Percentiles rank a stretch among this genome's conserved stretches.
Evolutionary conservation across 805 yeast genomes (phyloP).

Genomic region (Saccharomycopsis babjevae): DNA sequence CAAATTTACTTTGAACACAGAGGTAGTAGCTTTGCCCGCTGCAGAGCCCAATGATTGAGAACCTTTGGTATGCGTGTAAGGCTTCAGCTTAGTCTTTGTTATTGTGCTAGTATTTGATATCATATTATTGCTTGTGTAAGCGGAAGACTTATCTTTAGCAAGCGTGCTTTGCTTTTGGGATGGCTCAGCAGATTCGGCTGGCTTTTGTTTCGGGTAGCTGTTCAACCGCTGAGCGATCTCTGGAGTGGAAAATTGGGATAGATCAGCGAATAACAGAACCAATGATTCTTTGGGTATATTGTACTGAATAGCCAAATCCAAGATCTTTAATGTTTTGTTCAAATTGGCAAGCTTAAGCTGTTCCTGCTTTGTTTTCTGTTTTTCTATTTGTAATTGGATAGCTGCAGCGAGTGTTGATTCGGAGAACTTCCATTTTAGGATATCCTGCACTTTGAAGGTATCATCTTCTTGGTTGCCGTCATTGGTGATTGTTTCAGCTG

Average conservation of each 20-base stretch:
- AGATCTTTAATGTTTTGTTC: conserved; percentile 49
- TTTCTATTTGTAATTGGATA: conserved; percentile 33
- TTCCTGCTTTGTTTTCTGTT: conserved; percentile 76
- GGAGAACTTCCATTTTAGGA: conserved; percentile 8
- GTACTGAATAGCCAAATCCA: conserved; percentile 50
- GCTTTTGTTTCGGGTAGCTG: not conserved
- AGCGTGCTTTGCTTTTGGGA: not conserved
- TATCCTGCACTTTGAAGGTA: not conserved
- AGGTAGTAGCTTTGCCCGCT: conserved; percentile 23
- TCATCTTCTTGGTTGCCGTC: not conserved
- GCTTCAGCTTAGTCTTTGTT: not conserved
- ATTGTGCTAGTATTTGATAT: not conserved
- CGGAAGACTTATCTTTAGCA: not conserved
- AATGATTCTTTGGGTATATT: conserved; percentile 58
- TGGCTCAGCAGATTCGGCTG: not conserved
- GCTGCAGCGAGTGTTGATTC: conserved; percentile 9
- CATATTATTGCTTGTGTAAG: not conserved
- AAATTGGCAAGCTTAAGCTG: conserved; percentile 56
- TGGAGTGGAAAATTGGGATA: not conserved
- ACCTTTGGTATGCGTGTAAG: not conserved
- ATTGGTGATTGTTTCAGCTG: not conserved
- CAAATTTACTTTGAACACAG: conserved; percentile 27
- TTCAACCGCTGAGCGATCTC: not conserved
- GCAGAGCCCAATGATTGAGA: conserved; percentile 7
- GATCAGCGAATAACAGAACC: conserved; percentile 44